phyloP scores from a whole-genome alignment of 2,329 filamentous ascomycete species.

The Ophiostoma novo-ulmi region DNA sequence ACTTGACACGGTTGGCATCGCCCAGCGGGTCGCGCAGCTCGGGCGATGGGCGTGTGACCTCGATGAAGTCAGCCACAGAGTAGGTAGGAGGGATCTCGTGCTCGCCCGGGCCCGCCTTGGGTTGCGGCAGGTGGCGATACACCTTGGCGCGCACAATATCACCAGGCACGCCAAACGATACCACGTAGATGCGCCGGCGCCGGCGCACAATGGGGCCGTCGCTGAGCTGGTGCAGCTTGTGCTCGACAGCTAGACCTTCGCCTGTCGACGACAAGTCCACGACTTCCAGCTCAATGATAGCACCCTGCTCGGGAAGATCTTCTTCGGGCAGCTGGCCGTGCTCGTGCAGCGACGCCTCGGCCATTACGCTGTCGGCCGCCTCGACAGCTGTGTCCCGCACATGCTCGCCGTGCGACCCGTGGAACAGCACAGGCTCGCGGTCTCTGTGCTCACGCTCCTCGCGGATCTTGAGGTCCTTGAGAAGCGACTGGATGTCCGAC shows the following conservation, averaged over 20 bases:
- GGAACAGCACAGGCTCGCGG: slow-evolving; percentile 22
- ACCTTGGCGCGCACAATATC: slow-evolving; percentile 76
- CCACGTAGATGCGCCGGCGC: slow-evolving; percentile 63
- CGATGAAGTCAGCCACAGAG: slow-evolving; percentile 75
- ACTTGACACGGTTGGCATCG: slow-evolving; percentile 70
- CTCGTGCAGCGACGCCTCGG: not conserved
- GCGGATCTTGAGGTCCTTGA: slow-evolving; percentile 40
- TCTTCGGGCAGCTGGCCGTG: slow-evolving; percentile 24
- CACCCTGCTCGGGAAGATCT: slow-evolving; percentile 58
- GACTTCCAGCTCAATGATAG: slow-evolving; percentile 78
- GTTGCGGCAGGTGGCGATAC: slow-evolving; percentile 60
- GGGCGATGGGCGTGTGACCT: slow-evolving; percentile 63
- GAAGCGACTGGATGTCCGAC: slow-evolving; percentile 55
- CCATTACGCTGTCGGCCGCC: slow-evolving; percentile 2
- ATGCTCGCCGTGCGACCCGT: slow-evolving; percentile 23
- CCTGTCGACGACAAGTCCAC: slow-evolving; percentile 82
- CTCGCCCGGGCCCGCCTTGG: not conserved
- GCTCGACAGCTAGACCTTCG: slow-evolving; percentile 72
- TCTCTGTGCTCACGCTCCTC: slow-evolving; percentile 31
- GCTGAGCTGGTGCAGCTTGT: slow-evolving; percentile 7
- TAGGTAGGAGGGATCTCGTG: slow-evolving; percentile 47
- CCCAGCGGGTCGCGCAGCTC: slow-evolving; percentile 49
- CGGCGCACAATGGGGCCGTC: slow-evolving; percentile 41
- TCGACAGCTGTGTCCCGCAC: slow-evolving; percentile 12
- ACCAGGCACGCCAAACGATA: slow-evolving; percentile 83